A percentile compares a stretch with the other conserved stretches of the same genome.
Conservation (phyloP, 192 early-diverging fungal genomes). For the Martensiomyces pterosporus region DNA sequence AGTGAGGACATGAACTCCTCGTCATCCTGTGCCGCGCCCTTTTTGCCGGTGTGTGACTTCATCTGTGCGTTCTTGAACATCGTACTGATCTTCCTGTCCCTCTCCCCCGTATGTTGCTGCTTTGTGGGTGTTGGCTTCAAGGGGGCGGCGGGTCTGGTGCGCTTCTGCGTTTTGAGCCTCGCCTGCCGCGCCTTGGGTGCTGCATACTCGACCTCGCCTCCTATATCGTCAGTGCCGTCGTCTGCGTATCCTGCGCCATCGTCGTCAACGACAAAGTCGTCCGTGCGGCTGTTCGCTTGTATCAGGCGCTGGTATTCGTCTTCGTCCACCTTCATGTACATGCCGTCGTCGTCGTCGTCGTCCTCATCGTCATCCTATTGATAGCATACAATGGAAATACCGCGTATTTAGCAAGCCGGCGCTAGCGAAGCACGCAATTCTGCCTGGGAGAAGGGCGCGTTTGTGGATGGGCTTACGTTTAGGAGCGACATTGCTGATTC, state of each 20-base stretch:
- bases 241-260: constrained; percentile 39
- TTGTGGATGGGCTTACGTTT: too few species aligned
- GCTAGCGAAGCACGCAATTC: too few species aligned
- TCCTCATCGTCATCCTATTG: too few species aligned
- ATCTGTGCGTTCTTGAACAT: constrained; percentile 46
- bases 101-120: not conserved
- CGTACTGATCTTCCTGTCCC: constrained; percentile 18
- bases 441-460: too few species aligned
- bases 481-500: constrained; percentile 20
- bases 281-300: constrained; percentile 3
- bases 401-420: too few species aligned
- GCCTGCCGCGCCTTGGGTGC: constrained; percentile 1
- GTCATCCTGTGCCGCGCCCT: constrained; percentile 18
- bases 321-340: constrained; percentile 44
- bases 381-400: too few species aligned
- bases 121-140: too few species aligned
- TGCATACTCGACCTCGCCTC: constrained; percentile 1
- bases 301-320: constrained; percentile 33
- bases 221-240: constrained; percentile 28
- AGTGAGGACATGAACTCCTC: constrained; percentile 46
- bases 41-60: constrained; percentile 3
- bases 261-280: constrained; percentile 51
- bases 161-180: not conserved
- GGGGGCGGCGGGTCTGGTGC: not conserved
- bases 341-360: constrained; percentile 13